These are phyloP conservation scores for Irpex sp. DNA, from an alignment of 1,284 basidiomycete genomes.

Conservation along the genomic window DNA sequence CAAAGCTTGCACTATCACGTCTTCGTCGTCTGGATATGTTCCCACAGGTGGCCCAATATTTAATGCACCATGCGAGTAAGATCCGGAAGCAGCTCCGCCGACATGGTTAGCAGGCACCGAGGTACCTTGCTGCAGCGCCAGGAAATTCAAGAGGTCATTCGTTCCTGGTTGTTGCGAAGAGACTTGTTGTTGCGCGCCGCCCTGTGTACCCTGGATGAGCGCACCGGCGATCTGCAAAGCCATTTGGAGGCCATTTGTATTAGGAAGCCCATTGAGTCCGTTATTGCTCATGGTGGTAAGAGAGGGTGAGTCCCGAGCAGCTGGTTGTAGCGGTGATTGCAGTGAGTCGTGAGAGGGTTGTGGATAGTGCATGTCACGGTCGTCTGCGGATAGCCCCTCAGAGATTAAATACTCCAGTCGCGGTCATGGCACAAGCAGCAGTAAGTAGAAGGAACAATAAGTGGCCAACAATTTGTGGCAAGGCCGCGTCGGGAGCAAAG, in stretches of 20 bases:
- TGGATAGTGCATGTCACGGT: not conserved
- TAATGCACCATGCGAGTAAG: conserved; percentile 26
- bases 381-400: too few relatives aligned
- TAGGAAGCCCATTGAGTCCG: not conserved
- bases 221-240: not conserved
- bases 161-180: not conserved
- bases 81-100: not conserved
- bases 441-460: not conserved
- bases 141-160: not conserved
- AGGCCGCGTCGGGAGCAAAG: not conserved
- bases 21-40: conserved; percentile 45
- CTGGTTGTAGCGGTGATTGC: not conserved
- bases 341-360: not conserved
- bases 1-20: conserved; percentile 44
- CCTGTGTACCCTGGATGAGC: not conserved
- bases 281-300: not conserved
- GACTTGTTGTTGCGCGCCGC: not conserved
- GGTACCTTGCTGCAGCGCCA: not conserved
- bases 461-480: not conserved
- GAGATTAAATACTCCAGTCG: not conserved
- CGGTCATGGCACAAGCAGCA: not conserved
- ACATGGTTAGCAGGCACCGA: not conserved
- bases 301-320: not conserved
- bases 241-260: not conserved
- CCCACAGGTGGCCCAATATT: conserved; percentile 54